Evolutionary conservation across 1,139 yeast species (phyloP).

Genomic region (Debaryomyces singareniensis): DNA sequence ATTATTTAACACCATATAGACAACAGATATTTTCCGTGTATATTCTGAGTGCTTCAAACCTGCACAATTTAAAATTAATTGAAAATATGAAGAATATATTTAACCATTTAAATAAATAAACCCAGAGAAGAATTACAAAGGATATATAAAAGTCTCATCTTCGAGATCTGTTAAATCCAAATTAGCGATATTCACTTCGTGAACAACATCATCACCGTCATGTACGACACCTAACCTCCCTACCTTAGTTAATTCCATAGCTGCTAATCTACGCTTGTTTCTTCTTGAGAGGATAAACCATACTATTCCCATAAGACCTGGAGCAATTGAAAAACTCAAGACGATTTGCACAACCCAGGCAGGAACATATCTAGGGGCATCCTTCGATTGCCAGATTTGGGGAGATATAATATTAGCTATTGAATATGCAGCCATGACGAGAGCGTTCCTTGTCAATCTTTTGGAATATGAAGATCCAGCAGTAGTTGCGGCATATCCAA

Average conservation of each 20-base stretch:
- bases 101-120: too few relatives aligned
- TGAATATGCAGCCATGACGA: conserved; percentile 11
- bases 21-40: too few relatives aligned
- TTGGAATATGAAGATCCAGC: conserved; percentile 11
- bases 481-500: conserved; percentile 12
- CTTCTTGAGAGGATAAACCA: conserved; percentile 31
- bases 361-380: conserved; percentile 13
- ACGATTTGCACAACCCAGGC: conserved; percentile 55
- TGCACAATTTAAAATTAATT: too few relatives aligned
- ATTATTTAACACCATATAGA: too few relatives aligned
- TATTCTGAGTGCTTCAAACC: too few relatives aligned
- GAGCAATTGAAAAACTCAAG: conserved; percentile 36
- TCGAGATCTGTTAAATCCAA: conserved; percentile 15
- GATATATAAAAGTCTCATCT: conserved; percentile 14
- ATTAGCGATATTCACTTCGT: conserved; percentile 9
- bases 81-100: too few relatives aligned
- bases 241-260: neutral
- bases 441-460: conserved; percentile 11
- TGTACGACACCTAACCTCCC: conserved; percentile 1
- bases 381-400: conserved; percentile 14
- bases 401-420: conserved; percentile 15
- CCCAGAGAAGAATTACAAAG: too few relatives aligned
- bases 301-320: conserved; percentile 28
- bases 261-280: conserved; percentile 24
- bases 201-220: neutral